Conservation (phyloP, 2,329 filamentous ascomycete genomes). For the Exophiala sideris region DNA sequence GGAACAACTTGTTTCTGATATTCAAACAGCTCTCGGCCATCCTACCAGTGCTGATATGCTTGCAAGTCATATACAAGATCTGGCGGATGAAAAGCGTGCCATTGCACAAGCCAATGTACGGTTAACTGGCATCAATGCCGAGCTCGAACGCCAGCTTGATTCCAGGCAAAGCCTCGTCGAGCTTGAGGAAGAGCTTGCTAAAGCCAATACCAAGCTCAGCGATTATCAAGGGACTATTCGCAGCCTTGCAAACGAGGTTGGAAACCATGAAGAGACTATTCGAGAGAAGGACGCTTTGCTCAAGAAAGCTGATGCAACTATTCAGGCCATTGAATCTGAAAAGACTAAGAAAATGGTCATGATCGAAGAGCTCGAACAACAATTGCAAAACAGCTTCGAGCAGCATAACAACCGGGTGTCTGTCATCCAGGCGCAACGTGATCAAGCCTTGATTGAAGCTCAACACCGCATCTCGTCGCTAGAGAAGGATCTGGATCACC, state of each 20-base stretch:
- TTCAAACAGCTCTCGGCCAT: conserved; percentile 26
- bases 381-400: conserved; percentile 91
- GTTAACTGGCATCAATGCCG: conserved; percentile 24
- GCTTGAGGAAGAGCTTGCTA: conserved; percentile 35
- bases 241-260: conserved; percentile 51
- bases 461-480: conserved; percentile 61
- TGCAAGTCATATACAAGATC: conserved; percentile 27
- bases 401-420: conserved; percentile 91
- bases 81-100: conserved; percentile 26
- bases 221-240: conserved; percentile 53
- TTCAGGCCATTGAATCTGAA: conserved; percentile 54
- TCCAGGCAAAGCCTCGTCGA: conserved; percentile 24
- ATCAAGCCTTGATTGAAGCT: conserved; percentile 74
- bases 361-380: conserved; percentile 94
- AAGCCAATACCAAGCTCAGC: conserved; percentile 38
- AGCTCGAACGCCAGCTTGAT: conserved; percentile 27
- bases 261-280: conserved; percentile 45
- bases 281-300: conserved; percentile 43
- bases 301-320: conserved; percentile 44
- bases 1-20: conserved; percentile 21
- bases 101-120: conserved; percentile 22
- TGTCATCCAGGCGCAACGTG: conserved; percentile 70
- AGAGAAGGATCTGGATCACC: conserved; percentile 59
- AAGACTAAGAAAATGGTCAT: conserved; percentile 90
- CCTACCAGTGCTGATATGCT: conserved; percentile 28